Evolutionary conservation across 192 early-diverging fungal genomes (phyloP), one percentile per base, ranked within the genome.

Genomic region (Coemansia sp.): DNA sequence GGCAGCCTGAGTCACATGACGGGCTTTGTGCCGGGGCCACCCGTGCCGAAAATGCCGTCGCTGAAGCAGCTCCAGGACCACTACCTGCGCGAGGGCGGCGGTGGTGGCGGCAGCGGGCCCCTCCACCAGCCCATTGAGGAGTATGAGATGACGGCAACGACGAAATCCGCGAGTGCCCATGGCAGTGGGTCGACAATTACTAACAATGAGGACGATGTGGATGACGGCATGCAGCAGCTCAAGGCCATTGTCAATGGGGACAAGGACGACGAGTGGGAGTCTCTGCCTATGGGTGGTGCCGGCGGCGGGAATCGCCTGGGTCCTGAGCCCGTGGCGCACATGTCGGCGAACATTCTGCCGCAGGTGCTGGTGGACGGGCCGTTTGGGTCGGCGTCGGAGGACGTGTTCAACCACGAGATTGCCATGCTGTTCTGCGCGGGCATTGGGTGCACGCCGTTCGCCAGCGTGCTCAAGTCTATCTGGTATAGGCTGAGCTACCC

Each of bases 391-490:
- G 89, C 92, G 11, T 88, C 88, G 11, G 92, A 93, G 77, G 92
- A 93, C 79, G 92, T 91, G 59, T 93, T 91, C 40, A 88, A 93
- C 66, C 92, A 89, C 79, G 91, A 92, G 64, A 89, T 86, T 2
- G 85, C 88, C 16, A 83, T 93, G 67, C 79, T 93, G 53, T 89
- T 93, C 64, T 92, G 92, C 41, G 91, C 92, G 33, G 92, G 92
- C 48, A 93, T 93, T 59, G 92, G 92, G 51, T 92, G 93, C 61
- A 93, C 92, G 29, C 92, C 92, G 13, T 93, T 93, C 69, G 92
- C 92, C 3, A 89, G 89, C 37, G 90, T 93, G 73, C 81, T 93
- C 67, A 93, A 93, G 67, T 88, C 88, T 48, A 88, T 93, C 78
- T 92, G 89, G 89, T 90, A 89, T 67, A 83, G 90, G 40, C 53